Evolutionary conservation across 176 grass and related monocot species (phyloP).

Genomic region (Oryza longistaminata): DNA sequence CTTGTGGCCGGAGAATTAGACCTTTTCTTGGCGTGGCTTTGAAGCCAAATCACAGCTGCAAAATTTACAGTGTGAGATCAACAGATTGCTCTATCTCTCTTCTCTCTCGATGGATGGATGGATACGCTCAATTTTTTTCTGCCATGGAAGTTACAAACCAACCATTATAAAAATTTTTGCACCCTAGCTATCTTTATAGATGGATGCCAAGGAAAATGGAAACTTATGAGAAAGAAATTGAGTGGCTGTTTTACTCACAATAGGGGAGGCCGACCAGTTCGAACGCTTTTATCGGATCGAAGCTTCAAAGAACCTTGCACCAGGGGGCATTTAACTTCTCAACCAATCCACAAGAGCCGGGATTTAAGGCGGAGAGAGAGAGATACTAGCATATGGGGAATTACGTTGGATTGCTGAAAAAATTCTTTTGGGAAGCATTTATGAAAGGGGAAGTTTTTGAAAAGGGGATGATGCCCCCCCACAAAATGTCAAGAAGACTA

Average conservation of each 20-base stretch:
- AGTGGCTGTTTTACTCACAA: constrained; percentile 31
- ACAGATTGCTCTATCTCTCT: not conserved
- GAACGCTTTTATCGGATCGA: constrained; percentile 43
- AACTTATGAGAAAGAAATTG: not conserved
- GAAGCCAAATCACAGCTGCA: not conserved
- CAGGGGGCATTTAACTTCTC: constrained; percentile 26
- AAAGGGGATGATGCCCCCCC: constrained; percentile 38
- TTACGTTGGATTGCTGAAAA: constrained; percentile 26
- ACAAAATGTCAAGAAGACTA: constrained; percentile 14
- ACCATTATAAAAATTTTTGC: not conserved
- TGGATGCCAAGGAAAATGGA: not conserved
- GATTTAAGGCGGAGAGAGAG: constrained; percentile 31
- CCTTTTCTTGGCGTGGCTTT: not conserved
- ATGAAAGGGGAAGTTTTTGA: no score
- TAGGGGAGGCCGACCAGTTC: not conserved
- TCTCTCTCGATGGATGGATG: not conserved
- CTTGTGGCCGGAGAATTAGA: not conserved
- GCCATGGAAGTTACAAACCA: not conserved
- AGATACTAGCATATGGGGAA: not conserved
- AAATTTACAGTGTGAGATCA: constrained; percentile 5
- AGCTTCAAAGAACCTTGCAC: constrained; percentile 28
- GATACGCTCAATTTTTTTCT: not conserved
- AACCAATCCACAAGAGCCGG: constrained; percentile 28
- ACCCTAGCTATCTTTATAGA: not conserved
- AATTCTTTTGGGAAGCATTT: constrained; percentile 37